Base-by-base conservation (phyloP, 345 rosid genomes). In the Isatis tinctoria region DNA sequence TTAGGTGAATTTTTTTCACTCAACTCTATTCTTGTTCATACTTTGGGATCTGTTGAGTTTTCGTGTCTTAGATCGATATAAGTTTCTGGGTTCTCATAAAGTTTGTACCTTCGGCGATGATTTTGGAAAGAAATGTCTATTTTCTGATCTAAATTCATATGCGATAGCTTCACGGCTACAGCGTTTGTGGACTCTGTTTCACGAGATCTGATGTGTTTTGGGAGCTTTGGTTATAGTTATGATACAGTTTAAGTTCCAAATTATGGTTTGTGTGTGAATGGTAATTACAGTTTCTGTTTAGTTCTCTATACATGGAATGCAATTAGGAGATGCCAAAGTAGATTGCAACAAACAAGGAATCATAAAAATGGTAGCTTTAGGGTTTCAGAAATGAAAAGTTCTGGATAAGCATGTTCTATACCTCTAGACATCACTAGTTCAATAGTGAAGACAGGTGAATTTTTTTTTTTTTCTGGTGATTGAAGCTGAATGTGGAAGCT, bases 171-270 rank as follows among this genome's bases (percentile, higher is more conserved):
- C 62, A 51, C 11, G 28, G 49, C 51, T 58, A 39, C 56, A 45
- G 35, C 62, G 41, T 40, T 57, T 72, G 8, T 70, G 10, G 32
- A 44, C 22, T 39, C 28, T 51, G 36, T 10, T 70, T 69, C 69
- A 26, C 59, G 81, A 79, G 90, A 85, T 87, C 87, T 84, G 80
- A 49, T 62, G 80, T 24, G 47, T 75, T 73, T 69, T 60, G 30
- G 66, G 71, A 75, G 40, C 12, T 45, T 56, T 75, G 70, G 14
- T 63, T 28, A 14, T 37, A 12, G 60, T 45, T 44, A 17, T 4
- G 6, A 51, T 52, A 39, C 47, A 43, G 26, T 56, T 69, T 49
- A 17, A 45, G 60, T 56, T 56, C 66, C 65, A 43, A 56, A 12
- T 74, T 70, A 40, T 49, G 10, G 26, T 65, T 62, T 59, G 48